Percentiles rank a stretch among this genome's conserved stretches.
Conservation (phyloP, 2,329 filamentous ascomycete genomes). For the Ophiocordyceps australis region DNA sequence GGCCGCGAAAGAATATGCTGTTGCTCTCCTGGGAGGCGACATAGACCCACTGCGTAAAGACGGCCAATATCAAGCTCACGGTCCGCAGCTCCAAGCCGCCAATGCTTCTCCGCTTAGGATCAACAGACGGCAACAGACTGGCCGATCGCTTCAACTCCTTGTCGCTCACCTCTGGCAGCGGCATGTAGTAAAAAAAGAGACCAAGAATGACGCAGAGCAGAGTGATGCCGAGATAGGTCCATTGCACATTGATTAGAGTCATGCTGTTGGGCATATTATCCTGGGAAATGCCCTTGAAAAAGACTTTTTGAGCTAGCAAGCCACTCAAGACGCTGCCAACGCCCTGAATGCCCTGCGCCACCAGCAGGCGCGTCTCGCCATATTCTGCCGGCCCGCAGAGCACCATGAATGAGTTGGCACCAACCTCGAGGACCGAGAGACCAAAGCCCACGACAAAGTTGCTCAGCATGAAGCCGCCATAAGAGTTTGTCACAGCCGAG, state of each 20-base stretch:
- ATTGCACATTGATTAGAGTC: constrained; percentile 58
- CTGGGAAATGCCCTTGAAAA: constrained; percentile 43
- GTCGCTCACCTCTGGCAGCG: constrained; percentile 41
- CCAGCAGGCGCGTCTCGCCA: constrained; percentile 54
- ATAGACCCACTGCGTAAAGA: constrained; percentile 63
- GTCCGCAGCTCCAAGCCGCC: constrained; percentile 35
- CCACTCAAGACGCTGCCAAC: constrained; percentile 56
- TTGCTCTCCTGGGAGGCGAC: constrained; percentile 54
- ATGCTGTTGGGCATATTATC: constrained; percentile 11
- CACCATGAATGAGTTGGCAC: constrained; percentile 56
- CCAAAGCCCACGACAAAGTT: constrained; percentile 63
- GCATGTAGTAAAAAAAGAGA: constrained; percentile 51
- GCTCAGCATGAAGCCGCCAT: constrained; percentile 58
- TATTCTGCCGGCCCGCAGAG: constrained; percentile 59
- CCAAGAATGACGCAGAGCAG: constrained; percentile 55
- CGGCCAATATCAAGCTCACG: constrained; percentile 46
- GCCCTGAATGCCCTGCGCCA: constrained; percentile 64
- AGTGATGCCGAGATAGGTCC: constrained; percentile 70
- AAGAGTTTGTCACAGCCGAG: constrained; percentile 54
- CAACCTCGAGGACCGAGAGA: constrained; percentile 60
- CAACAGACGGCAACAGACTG: constrained; percentile 26
- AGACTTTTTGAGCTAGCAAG: constrained; percentile 53
- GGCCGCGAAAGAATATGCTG: constrained; percentile 38
- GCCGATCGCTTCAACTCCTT: constrained; percentile 31
- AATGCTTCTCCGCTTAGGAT: constrained; percentile 27